Percentiles rank a stretch among this genome's conserved stretches.
Evolutionary conservation across 1,284 basidiomycete species (phyloP).

Genomic region (Trichosporon sp.): DNA sequence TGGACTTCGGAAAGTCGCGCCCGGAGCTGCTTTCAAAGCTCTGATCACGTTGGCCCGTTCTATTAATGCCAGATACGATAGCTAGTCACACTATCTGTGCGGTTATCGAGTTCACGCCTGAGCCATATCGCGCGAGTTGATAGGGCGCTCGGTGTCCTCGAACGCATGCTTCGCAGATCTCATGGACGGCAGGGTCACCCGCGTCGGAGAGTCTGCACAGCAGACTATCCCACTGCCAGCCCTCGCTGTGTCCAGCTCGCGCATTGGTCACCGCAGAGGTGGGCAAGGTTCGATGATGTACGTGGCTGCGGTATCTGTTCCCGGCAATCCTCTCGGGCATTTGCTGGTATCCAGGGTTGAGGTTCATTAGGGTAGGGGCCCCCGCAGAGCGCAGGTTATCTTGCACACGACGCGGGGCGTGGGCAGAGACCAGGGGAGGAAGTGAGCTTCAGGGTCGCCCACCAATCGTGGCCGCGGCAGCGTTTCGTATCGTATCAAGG

Average conservation of each 20-base stretch:
- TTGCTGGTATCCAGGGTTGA: background rate
- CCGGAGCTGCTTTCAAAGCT: background rate
- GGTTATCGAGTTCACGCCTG: background rate
- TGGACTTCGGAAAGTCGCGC: background rate
- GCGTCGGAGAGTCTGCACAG: background rate
- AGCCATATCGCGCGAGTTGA: background rate
- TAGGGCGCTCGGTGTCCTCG: background rate
- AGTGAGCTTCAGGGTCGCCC: background rate
- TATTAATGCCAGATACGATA: background rate
- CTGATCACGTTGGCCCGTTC: too few species aligned
- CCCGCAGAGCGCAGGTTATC: constrained; percentile 1
- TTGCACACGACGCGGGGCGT: constrained; percentile 5
- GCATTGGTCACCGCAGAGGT: background rate
- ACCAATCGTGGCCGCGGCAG: background rate
- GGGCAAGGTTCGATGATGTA: background rate
- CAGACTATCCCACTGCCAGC: background rate
- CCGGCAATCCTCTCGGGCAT: constrained; percentile 3
- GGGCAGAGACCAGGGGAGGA: background rate
- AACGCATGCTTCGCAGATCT: background rate
- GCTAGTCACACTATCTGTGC: background rate
- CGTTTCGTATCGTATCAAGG: constrained; percentile 8
- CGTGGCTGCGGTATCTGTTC: background rate
- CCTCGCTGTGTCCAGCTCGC: background rate
- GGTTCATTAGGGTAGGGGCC: background rate
- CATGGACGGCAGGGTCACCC: background rate